A percentile compares a stretch with the other conserved stretches of the same genome.
Evolutionary conservation across 2,329 filamentous ascomycete genomes (phyloP).

Genomic region (Xylariaceae sp.): DNA sequence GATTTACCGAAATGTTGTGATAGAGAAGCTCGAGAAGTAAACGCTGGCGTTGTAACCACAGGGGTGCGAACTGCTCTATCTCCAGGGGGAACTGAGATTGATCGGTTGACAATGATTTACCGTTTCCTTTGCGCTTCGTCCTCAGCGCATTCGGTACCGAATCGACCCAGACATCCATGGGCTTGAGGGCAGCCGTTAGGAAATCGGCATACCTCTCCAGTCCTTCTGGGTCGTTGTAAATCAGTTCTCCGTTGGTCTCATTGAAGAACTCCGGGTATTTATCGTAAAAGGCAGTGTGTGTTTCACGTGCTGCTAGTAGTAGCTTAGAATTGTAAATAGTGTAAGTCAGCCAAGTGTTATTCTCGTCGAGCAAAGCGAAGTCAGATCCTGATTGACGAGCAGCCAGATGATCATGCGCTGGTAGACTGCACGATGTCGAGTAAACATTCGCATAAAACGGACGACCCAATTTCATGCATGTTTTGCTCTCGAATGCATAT

Average conservation of each 20-base stretch:
- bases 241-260: constrained; percentile 16
- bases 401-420: constrained; percentile 34
- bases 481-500: constrained; percentile 47
- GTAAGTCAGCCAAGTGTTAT: constrained; percentile 40
- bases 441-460: constrained; percentile 37
- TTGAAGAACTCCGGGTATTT: constrained; percentile 31
- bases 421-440: constrained; percentile 36
- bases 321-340: constrained; percentile 35
- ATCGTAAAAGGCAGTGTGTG: constrained; percentile 37
- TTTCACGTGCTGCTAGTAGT: constrained; percentile 29
- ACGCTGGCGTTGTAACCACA: constrained; percentile 42
- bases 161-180: constrained; percentile 34
- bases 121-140: constrained; percentile 30
- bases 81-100: constrained; percentile 23
- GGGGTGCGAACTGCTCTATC: constrained; percentile 36
- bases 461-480: constrained; percentile 45
- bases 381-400: constrained; percentile 31
- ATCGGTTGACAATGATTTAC: constrained; percentile 35
- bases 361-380: constrained; percentile 30
- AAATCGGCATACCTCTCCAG: constrained; percentile 24
- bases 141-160: constrained; percentile 37
- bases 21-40: constrained; percentile 41
- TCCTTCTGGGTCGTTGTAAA: constrained; percentile 27
- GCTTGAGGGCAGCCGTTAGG: constrained; percentile 20
- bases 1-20: constrained; percentile 36